Base-by-base conservation (phyloP, 495 filamentous ascomycete genomes). In the Friedmanniomyces simplex region DNA sequence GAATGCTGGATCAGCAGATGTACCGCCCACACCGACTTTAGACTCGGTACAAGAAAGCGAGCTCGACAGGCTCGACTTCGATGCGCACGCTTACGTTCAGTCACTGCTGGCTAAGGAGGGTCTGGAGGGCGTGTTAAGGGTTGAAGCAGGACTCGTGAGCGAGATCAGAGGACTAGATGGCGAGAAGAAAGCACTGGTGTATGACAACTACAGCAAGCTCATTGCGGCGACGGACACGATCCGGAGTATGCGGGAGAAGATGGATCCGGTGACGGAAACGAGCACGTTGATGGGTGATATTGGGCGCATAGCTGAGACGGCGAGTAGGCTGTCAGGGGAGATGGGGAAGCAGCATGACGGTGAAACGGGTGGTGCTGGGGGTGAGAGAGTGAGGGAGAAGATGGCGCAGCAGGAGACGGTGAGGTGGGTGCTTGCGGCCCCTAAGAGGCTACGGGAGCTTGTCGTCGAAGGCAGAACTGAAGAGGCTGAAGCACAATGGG, bases 171-270 rank as follows among this genome's bases (percentile, higher is more conserved):
- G 86, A 1, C 77, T 97, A 18, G 93, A 97, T 66, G 91, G 91
- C 21, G 93, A 98, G 74, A 83, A 88, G 65, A 98, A 98, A 71
- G 90, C 93, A 22, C 75, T 98, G 41, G 93, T 98, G 4, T 98
- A 98, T 69, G 93, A 98, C 69, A 98, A 98, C 69, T 98, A 96
- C 70, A 88, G 82, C 60, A 97, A 96, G 74, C 73, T 98, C 65
- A 96, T 98, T 60, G 80, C 82, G 18, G 93, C 93, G 16, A 96
- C 94, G 14, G 90, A 95, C 69, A 97, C 91, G 13, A 98, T 98
- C 66, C 79, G 88, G 24, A 85, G 83, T 68, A 91, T 91, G 87
- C 71, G 85, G 37, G 72, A 76, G 20, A 85, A 81, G 63, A 89
- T 88, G 86, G 82, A 85, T 57, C 82, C 82, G n/a, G 64, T 87